A percentile compares a stretch with the other conserved stretches of the same genome.
Conservation (phyloP, 148 eudicot genomes). For the Beta vulgaris region DNA sequence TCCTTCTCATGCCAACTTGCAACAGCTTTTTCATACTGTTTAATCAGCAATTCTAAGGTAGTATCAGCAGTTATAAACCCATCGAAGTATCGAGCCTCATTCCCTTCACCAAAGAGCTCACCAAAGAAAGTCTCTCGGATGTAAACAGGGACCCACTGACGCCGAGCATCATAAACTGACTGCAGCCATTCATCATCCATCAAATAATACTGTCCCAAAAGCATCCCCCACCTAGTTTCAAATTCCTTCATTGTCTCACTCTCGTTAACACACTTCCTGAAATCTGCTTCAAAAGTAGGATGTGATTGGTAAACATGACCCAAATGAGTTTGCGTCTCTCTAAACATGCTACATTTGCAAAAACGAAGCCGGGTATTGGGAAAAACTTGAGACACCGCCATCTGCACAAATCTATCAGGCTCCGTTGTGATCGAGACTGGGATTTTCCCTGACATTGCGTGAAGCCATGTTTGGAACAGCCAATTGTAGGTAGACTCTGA, state of each 20-base stretch:
- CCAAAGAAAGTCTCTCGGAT: conserved; percentile 41
- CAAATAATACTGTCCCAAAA: conserved; percentile 35
- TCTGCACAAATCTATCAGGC: conserved; percentile 39
- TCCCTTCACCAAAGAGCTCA: conserved; percentile 26
- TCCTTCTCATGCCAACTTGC: conserved; percentile 43
- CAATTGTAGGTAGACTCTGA: conserved; percentile 37
- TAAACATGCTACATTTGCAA: conserved; percentile 43
- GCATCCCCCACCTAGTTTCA: conserved; percentile 39
- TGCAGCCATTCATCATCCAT: conserved; percentile 44
- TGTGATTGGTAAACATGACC: conserved; percentile 37
- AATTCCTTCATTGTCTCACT: conserved; percentile 40
- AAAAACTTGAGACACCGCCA: conserved; percentile 36
- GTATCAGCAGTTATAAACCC: conserved; percentile 37
- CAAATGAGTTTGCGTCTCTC: conserved; percentile 36
- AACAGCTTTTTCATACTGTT: conserved; percentile 39
- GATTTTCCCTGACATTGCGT: conserved; percentile 28
- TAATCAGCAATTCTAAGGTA: conserved; percentile 30
- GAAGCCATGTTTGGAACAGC: conserved; percentile 46
- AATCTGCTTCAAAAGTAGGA: conserved; percentile 40
- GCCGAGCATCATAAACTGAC: conserved; percentile 39
- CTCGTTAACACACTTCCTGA: conserved; percentile 33
- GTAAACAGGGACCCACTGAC: conserved; percentile 46
- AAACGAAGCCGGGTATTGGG: conserved; percentile 36
- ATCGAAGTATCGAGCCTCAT: conserved; percentile 33
- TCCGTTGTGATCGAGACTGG: conserved; percentile 44